Evolutionary conservation across 192 early-diverging fungal genomes (phyloP), one percentile per base, ranked within the genome.

Genomic region (Coemansia sp.): DNA sequence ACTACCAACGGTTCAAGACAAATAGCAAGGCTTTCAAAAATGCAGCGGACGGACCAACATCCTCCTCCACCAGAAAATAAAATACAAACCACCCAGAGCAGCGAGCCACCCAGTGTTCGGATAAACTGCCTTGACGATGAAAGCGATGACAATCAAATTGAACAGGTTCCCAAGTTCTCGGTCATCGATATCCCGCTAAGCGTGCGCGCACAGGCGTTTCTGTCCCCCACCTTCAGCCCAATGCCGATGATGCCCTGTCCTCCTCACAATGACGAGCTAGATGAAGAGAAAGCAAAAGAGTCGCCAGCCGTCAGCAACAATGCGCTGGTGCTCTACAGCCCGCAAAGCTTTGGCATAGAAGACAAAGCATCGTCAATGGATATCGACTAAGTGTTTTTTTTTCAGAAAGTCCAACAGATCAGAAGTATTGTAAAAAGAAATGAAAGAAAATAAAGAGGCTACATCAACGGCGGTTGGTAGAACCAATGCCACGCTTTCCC

Each of bases 401-500:
- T 53, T 30, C 11, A 53, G 18, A 49, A 49, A 21, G 14, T 6
- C 46, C 46, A 49, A 20, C 4, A 20, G 18, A 20, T 2, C 6
- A 6, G 16, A 20, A 49, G 2, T 26, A 11, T 26, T 26, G 51
- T 9, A 53, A 53, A 53, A 4, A 53, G 51, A 53, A 53, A 26
- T 26, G 15, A 59, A 45, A 55, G 48, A 75, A 68, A 53, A 68
- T 15, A 52, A 53, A 43, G 44, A 66, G 14, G 15, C 46, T 62
- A 56, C 60, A 15, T 18, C 91, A 95, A 78, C 94, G 89, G 67
- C 90, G 90, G 78, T 93, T 92, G 69, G 86, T 88, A 58, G 90
- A 88, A 61, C 93, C 94, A 45, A 88, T 87, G 52, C 86, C 85
- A 65, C 92, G 88, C 87, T 99, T 99, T 68, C 94, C 93, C 24